Evolutionary conservation across 1,284 basidiomycete genomes (phyloP).

Genomic region (Naganishia sp.): DNA sequence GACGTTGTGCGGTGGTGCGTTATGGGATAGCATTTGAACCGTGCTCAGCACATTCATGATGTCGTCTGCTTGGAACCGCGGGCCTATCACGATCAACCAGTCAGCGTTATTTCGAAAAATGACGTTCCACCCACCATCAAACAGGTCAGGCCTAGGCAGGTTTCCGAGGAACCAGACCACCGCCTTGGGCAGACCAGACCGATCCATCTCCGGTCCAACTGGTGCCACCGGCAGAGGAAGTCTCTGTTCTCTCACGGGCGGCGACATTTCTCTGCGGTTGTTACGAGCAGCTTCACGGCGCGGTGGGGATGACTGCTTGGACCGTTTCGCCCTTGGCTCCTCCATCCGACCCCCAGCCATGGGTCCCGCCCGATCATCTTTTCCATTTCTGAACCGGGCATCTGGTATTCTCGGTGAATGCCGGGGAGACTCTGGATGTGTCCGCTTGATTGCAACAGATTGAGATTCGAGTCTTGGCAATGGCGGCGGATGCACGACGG

Average conservation of each 20-base stretch:
- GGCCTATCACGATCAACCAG: slow-evolving; percentile 58
- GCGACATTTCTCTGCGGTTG: slow-evolving; percentile 53
- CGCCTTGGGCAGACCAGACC: slow-evolving; percentile 64
- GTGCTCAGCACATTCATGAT: slow-evolving; percentile 65
- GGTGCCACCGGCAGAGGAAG: slow-evolving; percentile 52
- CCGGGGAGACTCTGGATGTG: slow-evolving; percentile 32
- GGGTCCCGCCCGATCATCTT: slow-evolving; percentile 17
- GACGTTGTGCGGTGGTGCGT: neutral
- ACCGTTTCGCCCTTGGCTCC: slow-evolving; percentile 33
- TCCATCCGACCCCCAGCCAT: slow-evolving; percentile 27
- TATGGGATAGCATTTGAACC: slow-evolving; percentile 34
- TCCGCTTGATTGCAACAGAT: slow-evolving; percentile 7
- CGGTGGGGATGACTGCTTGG: slow-evolving; percentile 35
- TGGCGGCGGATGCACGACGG: slow-evolving; percentile 27
- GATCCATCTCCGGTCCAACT: slow-evolving; percentile 55
- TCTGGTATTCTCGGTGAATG: slow-evolving; percentile 31
- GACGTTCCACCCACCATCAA: slow-evolving; percentile 68
- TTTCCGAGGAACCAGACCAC: slow-evolving; percentile 78
- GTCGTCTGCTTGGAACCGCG: slow-evolving; percentile 82
- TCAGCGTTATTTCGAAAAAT: neutral
- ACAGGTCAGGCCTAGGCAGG: slow-evolving; percentile 67
- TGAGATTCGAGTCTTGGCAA: slow-evolving; percentile 8
- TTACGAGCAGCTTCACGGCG: slow-evolving; percentile 22
- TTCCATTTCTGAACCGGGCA: slow-evolving; percentile 27
- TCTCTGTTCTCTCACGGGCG: slow-evolving; percentile 54